Conservation (phyloP, 225 moss, liverwort and hornwort genomes). For the Marchantia paleacea region DNA sequence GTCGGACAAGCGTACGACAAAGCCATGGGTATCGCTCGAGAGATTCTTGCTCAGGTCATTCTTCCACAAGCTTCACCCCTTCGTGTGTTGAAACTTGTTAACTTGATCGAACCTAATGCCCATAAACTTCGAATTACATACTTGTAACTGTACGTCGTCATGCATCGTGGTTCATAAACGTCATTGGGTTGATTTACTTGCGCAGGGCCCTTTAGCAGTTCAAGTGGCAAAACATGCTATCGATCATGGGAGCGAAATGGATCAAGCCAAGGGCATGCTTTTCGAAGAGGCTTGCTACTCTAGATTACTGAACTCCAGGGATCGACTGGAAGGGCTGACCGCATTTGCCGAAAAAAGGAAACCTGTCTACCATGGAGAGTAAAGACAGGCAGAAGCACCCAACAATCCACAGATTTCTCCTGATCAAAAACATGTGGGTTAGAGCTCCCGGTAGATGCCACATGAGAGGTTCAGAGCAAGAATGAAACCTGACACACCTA, state of each 20-base stretch:
- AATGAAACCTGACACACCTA: background rate
- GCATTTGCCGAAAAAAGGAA: conserved; percentile 92
- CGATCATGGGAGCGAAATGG: conserved; percentile 91
- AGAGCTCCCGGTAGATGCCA: background rate
- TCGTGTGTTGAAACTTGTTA: background rate
- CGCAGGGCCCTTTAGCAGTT: conserved; percentile 88
- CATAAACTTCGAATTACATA: background rate
- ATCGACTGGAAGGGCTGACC: conserved; percentile 82
- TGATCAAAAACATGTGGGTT: background rate
- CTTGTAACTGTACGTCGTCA: background rate
- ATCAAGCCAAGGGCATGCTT: conserved; percentile 80
- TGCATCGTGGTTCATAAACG: background rate
- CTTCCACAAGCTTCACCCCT: background rate
- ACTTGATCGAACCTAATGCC: background rate
- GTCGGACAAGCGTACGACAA: conserved; percentile 78
- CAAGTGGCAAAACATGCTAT: conserved; percentile 92
- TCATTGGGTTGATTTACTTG: background rate
- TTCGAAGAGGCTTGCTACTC: conserved; percentile 98
- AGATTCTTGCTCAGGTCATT: conserved; percentile 71
- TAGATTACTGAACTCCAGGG: conserved; percentile 76
- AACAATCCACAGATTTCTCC: background rate
- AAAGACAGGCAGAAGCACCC: background rate
- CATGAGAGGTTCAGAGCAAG: background rate
- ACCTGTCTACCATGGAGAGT: conserved; percentile 83
- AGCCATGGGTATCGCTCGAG: conserved; percentile 74